Conservation (phyloP, 129 eudicot species). For the Mikania micrantha region DNA sequence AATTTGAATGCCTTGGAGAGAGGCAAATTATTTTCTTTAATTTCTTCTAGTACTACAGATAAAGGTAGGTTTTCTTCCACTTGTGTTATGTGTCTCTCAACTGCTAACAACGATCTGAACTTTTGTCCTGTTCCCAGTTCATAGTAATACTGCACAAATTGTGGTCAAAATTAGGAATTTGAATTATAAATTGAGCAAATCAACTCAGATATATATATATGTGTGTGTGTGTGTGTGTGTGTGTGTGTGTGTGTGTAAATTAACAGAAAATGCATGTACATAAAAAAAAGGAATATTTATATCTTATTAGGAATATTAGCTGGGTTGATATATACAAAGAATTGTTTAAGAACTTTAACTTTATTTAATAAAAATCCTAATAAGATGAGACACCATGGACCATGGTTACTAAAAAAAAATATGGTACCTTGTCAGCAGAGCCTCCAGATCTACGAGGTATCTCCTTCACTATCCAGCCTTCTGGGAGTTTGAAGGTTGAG, state of each 20-base stretch:
- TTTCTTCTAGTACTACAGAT: constrained; percentile 42
- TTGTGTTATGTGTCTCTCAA: constrained; percentile 44
- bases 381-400: neutral
- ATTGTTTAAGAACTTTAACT: neutral
- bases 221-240: no score
- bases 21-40: constrained; percentile 50
- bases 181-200: neutral
- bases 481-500: constrained; percentile 39
- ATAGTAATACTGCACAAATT: constrained; percentile 54
- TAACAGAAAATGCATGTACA: neutral
- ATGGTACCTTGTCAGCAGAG: constrained; percentile 52
- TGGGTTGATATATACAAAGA: neutral
- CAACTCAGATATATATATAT: neutral
- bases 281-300: neutral
- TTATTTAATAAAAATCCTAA: neutral
- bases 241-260: neutral
- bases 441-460: constrained; percentile 47
- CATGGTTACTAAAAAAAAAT: neutral
- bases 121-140: constrained; percentile 66
- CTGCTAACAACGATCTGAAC: constrained; percentile 67
- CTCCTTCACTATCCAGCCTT: constrained; percentile 86
- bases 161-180: neutral
- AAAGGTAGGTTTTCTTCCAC: constrained; percentile 38
- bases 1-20: constrained; percentile 51
- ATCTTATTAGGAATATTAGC: neutral